Base-by-base conservation (phyloP, 306 rosid species). In the Cicer yamashitae region DNA sequence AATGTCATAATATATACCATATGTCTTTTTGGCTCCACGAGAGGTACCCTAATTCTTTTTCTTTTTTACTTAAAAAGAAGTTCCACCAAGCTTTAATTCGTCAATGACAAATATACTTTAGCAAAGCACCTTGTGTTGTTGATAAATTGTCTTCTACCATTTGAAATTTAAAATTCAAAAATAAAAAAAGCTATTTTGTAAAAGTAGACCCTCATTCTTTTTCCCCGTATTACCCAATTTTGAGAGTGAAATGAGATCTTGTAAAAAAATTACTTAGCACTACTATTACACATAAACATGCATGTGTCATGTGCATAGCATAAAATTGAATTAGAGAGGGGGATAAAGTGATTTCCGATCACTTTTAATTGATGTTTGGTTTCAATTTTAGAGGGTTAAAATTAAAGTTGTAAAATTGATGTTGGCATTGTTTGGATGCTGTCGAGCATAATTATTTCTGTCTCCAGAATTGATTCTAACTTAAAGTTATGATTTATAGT, bases 11-110 rank as follows among this genome's bases (percentile, higher is more conserved):
- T 48, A 48, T 25, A 40, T 44, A 10, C 10, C 47, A 69, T 76
- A 64, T 74, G 85, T 73, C 87, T 85, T 75, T 73, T 46, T 51
- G 67, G 85, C 80, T 90, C 91, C 91, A 87, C 86, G 34, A 82
- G 22, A 65, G 61, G 67, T 15, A 60, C 34, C 74, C 73, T 38
- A 52, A 34, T 77, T 69, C 79, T 46, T 76, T 77, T 81, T 60
- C 66, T 60, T 34, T 60, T 60, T 60, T 64, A 66, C 76, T 68
- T 50, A 64, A 57, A 74, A 63, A 67, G 83, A 77, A 70, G 82
- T 80, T 78, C 83, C 73, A 75, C 86, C 71, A 71, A 46, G 43
- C 38, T 76, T 65, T 74, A 56, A 72, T 77, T 82, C 67, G 66
- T 51, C 71, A 18, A 25, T 66, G 61, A 59, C 66, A 41, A 77